Evolutionary conservation across 1,284 basidiomycete genomes (phyloP), one percentile per base, ranked within the genome.

Genomic region (Peniophora sp.): DNA sequence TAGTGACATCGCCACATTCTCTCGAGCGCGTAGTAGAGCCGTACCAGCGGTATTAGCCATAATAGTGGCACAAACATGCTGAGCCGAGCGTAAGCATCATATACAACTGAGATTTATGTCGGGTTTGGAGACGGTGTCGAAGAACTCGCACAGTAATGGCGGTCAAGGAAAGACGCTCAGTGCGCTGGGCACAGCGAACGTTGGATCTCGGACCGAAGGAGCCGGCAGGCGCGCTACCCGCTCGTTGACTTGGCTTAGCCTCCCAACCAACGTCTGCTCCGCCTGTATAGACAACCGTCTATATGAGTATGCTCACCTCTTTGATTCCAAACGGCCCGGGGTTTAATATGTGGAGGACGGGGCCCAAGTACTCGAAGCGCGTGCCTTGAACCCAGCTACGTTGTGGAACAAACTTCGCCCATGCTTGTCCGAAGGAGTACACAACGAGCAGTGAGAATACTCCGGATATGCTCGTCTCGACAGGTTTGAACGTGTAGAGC

Each of bases 401-500:
- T 3, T 61, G 64, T 2, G 72, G 74, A 11, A 79, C 52, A 48
- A 75, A 64, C 24, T 59, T 68, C 0, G 76, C 73, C 81, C 80
- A 85, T 1, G 64, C 66, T n/a, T 68, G 66, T 0, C 82, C 83
- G 24, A 75, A 53, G 3, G 75, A 68, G 61, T 78, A 85, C 39
- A 75, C 74, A 47, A 84, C 61, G 36, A 86, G 67, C 15, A 83
- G 65, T 14, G 85, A 62, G 64, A 85, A 85, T 8, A 83, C 76
- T 0, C 75, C 72, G 0, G 75, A 78, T 24, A 84, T 76, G 0
- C 61, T 48, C 51, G 76, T 70, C 54, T 72, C 66, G 2, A 79
- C 65, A 0, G 83, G 83, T 57, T 85, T 85, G 66, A 84, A 85
- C 11, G 72, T 58, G 57, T 79, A 82, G 32, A 81, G 81, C 78